Percentiles rank a stretch among this genome's conserved stretches.
phyloP scores from a whole-genome alignment of 164 flowering plant genomes.

The Dillenia suffruticosa region DNA sequence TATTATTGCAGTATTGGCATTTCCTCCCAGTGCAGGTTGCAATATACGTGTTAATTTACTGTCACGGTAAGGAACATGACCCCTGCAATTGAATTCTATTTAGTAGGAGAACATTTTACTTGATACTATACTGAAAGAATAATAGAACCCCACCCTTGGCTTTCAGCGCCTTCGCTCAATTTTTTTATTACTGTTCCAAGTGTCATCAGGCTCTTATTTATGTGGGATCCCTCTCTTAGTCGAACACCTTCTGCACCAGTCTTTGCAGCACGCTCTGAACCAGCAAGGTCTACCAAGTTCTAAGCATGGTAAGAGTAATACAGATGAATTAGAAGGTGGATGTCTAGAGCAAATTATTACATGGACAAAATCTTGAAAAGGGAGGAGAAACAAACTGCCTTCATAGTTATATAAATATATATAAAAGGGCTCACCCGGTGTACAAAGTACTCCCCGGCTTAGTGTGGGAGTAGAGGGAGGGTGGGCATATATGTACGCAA shows the following conservation, averaged over 20 bases:
- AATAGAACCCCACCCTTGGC: constrained; percentile 73
- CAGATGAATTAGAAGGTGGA: not conserved
- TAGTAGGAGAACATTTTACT: not conserved
- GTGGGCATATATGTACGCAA: no score
- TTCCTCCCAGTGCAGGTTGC: constrained; percentile 95
- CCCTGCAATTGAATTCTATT: constrained; percentile 34
- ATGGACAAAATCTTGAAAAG: not conserved
- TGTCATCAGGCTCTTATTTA: constrained; percentile 95
- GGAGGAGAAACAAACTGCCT: not conserved
- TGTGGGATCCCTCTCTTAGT: constrained; percentile 96
- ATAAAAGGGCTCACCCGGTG: no score
- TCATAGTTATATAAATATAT: not conserved
- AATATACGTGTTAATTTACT: constrained; percentile 95
- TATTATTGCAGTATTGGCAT: constrained; percentile 92
- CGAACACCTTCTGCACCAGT: constrained; percentile 98
- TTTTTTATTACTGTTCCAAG: constrained; percentile 96
- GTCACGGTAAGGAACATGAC: constrained; percentile 94
- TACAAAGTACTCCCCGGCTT: no score
- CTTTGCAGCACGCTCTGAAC: constrained; percentile 98
- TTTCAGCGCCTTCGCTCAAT: constrained; percentile 95
- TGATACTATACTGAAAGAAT: not conserved
- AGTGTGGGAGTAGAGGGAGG: no score
- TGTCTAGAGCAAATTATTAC: no score
- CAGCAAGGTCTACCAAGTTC: constrained; percentile 98
- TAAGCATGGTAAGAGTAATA: constrained; percentile 14